Base-by-base conservation (phyloP, 2,329 filamentous ascomycete genomes). In the Colletotrichum sidae region DNA sequence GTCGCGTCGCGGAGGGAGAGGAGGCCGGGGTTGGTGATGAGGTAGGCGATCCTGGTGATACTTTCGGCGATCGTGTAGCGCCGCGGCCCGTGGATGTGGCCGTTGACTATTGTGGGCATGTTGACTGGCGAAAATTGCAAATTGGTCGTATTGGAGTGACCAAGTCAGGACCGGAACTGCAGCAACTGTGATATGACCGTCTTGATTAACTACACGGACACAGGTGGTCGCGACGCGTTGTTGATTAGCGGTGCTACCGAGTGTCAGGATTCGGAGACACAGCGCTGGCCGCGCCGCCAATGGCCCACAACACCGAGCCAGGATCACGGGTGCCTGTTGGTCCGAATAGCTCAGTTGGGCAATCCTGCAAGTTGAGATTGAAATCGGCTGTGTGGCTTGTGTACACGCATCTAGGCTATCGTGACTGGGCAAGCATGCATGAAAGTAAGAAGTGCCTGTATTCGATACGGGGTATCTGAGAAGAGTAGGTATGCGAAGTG, bases 401-500 rank as follows among this genome's bases (percentile, higher is more conserved):
- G 10, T 50, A 11, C 15, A 57, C 39, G 25, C 25, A 25, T 25
- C 25, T 25, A 25, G 4, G 25, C 4, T 25, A 25, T 25, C 25
- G 4, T 25, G 25, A 25, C 25, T 25, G 25, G 25, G 33, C 37
- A 52, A 41, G 9, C 11, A 47, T n/a, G 33, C 13, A 11, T 41
- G 17, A 12, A 44, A 37, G 9, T 8, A 42, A 15, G 49, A 17
- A 12, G 41, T 52, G 39, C 42, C 38, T 53, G 35, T 6, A 53
- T 63, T 62, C 25, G 49, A 38, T 57, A 57, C 39, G 6, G 62
- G 62, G 63, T 65, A 65, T 65, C 25, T 15, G n/a, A 42, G 52
- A 56, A 51, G 55, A 51, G 10, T 37, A 57, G 37, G 49, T 49
- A 33, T 11, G 25, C 25, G 25, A 25, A 25, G 25, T 25, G 25